These are phyloP conservation scores for Raphanus sativus DNA, from an alignment of 345 rosid species.

Conservation along the genomic window DNA sequence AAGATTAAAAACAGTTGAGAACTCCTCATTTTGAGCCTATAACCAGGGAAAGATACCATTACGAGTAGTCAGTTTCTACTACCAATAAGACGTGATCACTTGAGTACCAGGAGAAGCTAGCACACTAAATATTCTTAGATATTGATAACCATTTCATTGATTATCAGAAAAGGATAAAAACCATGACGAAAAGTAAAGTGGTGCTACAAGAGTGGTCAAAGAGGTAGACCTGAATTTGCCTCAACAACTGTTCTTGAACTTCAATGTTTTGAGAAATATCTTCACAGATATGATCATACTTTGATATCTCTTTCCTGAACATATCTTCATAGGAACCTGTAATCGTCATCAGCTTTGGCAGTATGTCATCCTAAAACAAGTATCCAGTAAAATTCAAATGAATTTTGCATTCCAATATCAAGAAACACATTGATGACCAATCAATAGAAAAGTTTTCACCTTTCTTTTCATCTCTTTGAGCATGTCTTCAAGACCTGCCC, in stretches of 20 bases:
- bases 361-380: conserved; percentile 83
- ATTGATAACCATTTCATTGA: background rate
- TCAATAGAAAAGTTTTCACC: conserved; percentile 42
- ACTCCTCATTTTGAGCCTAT: conserved; percentile 92
- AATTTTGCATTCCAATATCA: conserved; percentile 17
- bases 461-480: conserved; percentile 98
- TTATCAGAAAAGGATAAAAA: conserved; percentile 9
- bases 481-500: conserved; percentile 99
- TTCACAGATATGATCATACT: conserved; percentile 80
- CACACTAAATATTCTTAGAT: conserved; percentile 4
- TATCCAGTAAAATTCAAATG: conserved; percentile 16
- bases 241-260: conserved; percentile 81
- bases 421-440: conserved; percentile 15
- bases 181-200: conserved; percentile 7
- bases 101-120: conserved; percentile 12
- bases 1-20: conserved; percentile 74
- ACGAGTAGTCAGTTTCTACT: conserved; percentile 15
- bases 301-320: conserved; percentile 88
- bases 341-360: conserved; percentile 90
- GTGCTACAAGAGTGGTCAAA: conserved; percentile 2
- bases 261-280: conserved; percentile 87
- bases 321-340: conserved; percentile 93
- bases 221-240: conserved; percentile 83
- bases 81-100: conserved; percentile 20
- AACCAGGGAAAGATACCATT: conserved; percentile 21